phyloP scores from a whole-genome alignment of 805 yeast species.

The Tetrapisispora iriomotensis region DNA sequence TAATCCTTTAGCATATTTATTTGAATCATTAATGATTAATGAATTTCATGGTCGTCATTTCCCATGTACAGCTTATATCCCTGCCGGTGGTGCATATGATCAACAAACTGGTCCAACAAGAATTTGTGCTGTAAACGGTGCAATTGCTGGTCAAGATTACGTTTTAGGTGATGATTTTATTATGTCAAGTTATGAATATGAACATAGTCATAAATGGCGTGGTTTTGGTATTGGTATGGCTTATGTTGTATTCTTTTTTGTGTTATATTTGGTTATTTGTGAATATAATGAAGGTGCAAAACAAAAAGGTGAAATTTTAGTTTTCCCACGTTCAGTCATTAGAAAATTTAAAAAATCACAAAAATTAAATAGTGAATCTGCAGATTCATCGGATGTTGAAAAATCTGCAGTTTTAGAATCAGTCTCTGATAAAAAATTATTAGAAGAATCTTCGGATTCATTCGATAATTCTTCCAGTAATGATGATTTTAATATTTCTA shows the following conservation, averaged over 20 bases:
- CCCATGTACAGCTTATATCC: slow-evolving; percentile 32
- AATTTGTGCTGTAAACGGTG: slow-evolving; percentile 44
- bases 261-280: slow-evolving; percentile 37
- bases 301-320: slow-evolving; percentile 54
- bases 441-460: slow-evolving; percentile 15
- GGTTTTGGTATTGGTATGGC: slow-evolving; percentile 48
- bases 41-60: slow-evolving; percentile 33
- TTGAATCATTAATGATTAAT: slow-evolving; percentile 37
- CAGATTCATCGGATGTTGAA: slow-evolving; percentile 7
- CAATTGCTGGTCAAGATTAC: slow-evolving; percentile 35
- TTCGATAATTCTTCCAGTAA: slow-evolving; percentile 5
- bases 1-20: slow-evolving; percentile 35
- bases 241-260: slow-evolving; percentile 42
- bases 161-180: slow-evolving; percentile 44
- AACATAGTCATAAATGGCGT: slow-evolving; percentile 44
- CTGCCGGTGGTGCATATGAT: slow-evolving; percentile 36
- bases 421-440: slow-evolving; percentile 15
- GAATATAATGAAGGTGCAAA: slow-evolving; percentile 44
- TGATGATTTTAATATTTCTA: slow-evolving; percentile 25
- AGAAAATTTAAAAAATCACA: slow-evolving; percentile 35
- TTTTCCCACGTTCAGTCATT: slow-evolving; percentile 42
- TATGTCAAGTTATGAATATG: slow-evolving; percentile 32
- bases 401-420: slow-evolving; percentile 5
- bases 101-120: slow-evolving; percentile 16
- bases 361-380: slow-evolving; percentile 1